Evolutionary conservation across 805 yeast genomes (phyloP).

Genomic region (Komagataella pastoris): DNA sequence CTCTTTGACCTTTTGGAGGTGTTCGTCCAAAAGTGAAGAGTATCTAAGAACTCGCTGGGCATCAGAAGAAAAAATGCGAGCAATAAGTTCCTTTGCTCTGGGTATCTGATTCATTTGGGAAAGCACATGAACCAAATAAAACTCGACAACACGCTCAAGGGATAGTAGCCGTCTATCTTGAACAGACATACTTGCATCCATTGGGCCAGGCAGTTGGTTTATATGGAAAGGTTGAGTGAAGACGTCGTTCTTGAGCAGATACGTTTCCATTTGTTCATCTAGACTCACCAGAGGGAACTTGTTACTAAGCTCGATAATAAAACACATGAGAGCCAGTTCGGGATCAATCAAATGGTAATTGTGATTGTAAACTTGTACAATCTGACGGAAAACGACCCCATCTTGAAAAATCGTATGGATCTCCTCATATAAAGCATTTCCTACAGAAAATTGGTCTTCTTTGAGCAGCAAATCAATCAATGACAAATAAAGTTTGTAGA

Average conservation of each 20-base stretch:
- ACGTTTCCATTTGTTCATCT: conserved; percentile 12
- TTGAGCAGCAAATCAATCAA: conserved; percentile 15
- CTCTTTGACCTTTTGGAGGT: neutral
- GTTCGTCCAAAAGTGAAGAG: neutral
- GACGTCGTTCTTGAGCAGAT: conserved; percentile 6
- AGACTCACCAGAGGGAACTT: conserved; percentile 9
- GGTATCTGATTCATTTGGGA: conserved; percentile 8
- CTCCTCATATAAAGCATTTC: neutral
- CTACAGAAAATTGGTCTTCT: conserved; percentile 2
- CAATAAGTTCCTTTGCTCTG: conserved; percentile 9
- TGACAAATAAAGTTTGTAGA: conserved; percentile 15
- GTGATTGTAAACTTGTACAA: conserved; percentile 6
- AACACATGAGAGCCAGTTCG: conserved; percentile 15
- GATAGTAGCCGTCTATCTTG: conserved; percentile 2
- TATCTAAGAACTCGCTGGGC: neutral
- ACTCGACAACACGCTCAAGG: conserved; percentile 9
- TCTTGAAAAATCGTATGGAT: conserved; percentile 5
- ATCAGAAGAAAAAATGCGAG: conserved; percentile 8
- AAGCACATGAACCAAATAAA: conserved; percentile 13
- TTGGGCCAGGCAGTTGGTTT: neutral
- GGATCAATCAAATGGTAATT: conserved; percentile 9
- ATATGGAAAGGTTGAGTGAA: conserved; percentile 3
- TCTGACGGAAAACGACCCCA: conserved; percentile 12
- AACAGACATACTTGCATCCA: neutral
- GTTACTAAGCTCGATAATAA: conserved; percentile 16